These are phyloP conservation scores for Zoysia japonica DNA, from an alignment of 176 grass and related monocot genomes.

Conservation along the genomic window DNA sequence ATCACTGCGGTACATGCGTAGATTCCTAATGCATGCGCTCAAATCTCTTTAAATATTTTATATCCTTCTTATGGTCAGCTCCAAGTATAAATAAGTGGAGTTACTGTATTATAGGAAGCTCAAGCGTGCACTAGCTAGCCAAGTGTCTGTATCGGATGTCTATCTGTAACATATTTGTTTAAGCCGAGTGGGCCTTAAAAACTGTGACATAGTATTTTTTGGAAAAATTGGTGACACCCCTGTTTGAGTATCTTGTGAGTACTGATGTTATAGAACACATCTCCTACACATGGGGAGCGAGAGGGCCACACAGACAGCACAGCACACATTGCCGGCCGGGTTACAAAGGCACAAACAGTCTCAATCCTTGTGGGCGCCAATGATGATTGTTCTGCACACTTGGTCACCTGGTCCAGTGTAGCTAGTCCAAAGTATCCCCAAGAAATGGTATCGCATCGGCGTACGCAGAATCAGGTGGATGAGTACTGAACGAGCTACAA, in stretches of 20 bases:
- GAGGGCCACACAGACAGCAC: not conserved
- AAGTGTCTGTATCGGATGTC: not conserved
- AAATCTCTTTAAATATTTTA: constrained; percentile 3
- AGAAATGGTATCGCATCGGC: not conserved
- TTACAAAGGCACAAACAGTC: not conserved
- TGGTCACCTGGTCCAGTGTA: constrained; percentile 15
- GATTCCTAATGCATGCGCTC: constrained; percentile 19
- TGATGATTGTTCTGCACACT: no score
- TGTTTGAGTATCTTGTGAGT: not conserved
- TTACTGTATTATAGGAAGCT: not conserved
- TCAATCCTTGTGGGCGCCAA: not conserved
- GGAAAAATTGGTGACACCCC: not conserved
- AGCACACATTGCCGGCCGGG: constrained; percentile 3
- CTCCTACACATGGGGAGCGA: not conserved
- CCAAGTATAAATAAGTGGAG: not conserved
- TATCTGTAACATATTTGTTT: not conserved
- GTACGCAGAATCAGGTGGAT: not conserved
- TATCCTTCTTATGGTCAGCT: not conserved
- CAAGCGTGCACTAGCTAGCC: constrained; percentile 34
- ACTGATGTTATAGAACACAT: no score
- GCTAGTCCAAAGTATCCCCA: not conserved
- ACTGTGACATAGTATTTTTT: not conserved
- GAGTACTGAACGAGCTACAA: not conserved
- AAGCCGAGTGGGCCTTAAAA: not conserved
- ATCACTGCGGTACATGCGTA: constrained; percentile 10